phyloP scores from a whole-genome alignment of 176 grass and related monocot species.

The Rhynchospora breviuscula region DNA sequence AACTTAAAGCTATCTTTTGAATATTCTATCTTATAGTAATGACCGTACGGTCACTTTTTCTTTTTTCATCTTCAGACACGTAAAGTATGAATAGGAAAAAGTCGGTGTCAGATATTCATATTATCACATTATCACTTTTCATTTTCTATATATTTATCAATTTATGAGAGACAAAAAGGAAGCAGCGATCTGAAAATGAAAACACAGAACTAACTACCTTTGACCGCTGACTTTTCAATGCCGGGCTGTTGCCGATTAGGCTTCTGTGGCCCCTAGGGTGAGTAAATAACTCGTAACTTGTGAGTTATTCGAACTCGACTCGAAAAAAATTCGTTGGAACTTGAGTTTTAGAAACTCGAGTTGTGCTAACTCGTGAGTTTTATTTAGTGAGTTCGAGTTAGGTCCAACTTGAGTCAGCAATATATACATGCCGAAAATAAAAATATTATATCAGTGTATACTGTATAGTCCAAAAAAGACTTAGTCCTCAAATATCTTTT shows the following conservation, averaged over 20 bases:
- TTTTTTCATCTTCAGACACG: background rate
- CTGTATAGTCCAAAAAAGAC: no score
- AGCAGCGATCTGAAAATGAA: background rate
- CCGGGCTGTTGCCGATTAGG: background rate
- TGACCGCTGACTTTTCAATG: background rate
- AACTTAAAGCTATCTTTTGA: background rate
- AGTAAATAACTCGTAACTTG: no score
- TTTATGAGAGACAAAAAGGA: background rate
- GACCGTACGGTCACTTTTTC: background rate
- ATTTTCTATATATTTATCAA: background rate
- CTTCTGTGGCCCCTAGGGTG: no score
- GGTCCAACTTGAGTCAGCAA: no score
- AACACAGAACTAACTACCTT: background rate
- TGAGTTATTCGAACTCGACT: no score
- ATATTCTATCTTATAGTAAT: background rate
- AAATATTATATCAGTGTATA: no score
- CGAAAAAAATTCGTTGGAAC: no score
- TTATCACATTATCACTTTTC: background rate
- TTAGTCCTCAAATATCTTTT: no score
- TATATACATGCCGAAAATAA: no score
- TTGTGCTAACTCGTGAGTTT: no score
- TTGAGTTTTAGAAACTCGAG: no score
- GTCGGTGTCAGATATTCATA: background rate
- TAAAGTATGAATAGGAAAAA: background rate
- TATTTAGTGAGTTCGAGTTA: no score